Conservation (phyloP, 1,284 basidiomycete species). For the Fomitopsis betulina region DNA sequence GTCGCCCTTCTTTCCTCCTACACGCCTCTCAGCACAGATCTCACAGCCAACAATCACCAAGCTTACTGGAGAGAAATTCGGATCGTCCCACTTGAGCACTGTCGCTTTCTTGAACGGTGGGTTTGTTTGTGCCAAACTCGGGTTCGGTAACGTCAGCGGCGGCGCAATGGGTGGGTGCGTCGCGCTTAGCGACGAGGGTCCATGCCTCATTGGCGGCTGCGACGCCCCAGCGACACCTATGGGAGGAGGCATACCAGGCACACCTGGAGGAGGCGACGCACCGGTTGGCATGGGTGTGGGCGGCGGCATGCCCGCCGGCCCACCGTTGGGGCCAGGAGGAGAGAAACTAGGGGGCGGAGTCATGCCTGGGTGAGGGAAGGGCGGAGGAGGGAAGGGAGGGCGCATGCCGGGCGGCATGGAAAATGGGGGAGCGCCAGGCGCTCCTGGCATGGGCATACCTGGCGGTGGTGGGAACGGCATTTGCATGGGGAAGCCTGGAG, state of each 20-base stretch:
- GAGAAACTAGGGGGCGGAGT: conserved; percentile 19
- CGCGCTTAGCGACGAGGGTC: conserved; percentile 3
- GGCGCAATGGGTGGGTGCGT: conserved; percentile 12
- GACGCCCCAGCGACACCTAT: conserved; percentile 3
- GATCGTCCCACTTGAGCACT: conserved; percentile 68
- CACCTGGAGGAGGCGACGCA: conserved; percentile 10
- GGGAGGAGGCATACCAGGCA: conserved; percentile 9
- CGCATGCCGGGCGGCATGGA: conserved; percentile 34
- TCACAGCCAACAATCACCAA: background rate
- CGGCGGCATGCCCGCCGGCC: conserved; percentile 13
- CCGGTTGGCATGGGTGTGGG: conserved; percentile 17
- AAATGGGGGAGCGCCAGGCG: conserved; percentile 29
- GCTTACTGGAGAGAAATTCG: conserved; percentile 74
- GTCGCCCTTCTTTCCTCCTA: conserved; percentile 82
- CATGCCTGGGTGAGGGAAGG: conserved; percentile 26
- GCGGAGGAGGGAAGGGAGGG: conserved; percentile 31
- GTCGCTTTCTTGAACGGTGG: conserved; percentile 75
- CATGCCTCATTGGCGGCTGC: background rate
- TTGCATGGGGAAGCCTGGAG: conserved; percentile 39
- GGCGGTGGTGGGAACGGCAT: conserved; percentile 32
- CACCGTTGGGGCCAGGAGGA: conserved; percentile 12
- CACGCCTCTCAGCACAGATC: background rate
- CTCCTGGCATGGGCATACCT: conserved; percentile 33
- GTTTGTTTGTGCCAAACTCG: conserved; percentile 57
- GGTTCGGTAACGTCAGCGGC: conserved; percentile 50